Evolutionary conservation across 2,329 filamentous ascomycete species (phyloP).

Genomic region (Claviceps cyperi): DNA sequence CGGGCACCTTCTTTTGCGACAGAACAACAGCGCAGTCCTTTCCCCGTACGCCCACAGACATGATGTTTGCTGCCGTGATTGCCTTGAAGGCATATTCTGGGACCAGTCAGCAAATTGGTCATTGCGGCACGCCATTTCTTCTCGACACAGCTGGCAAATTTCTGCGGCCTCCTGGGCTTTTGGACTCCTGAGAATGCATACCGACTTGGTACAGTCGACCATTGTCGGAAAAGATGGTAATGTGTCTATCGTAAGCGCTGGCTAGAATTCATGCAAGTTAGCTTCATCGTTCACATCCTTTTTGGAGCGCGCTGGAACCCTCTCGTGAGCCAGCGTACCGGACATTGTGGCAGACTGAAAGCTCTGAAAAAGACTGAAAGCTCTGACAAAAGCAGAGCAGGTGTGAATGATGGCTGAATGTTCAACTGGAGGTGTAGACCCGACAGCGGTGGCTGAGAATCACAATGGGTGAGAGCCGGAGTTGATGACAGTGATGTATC

Average conservation of each 20-base stretch:
- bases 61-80: constrained; percentile 98
- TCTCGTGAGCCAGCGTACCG: constrained; percentile 22
- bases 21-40: constrained; percentile 95
- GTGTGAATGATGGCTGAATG: not conserved
- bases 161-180: no score
- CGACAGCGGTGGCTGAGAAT: not conserved
- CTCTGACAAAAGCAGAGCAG: constrained; percentile 8
- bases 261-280: constrained; percentile 18
- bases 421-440: not conserved
- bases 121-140: not conserved
- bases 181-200: constrained; percentile 34
- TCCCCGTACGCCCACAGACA: constrained; percentile 86
- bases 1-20: constrained; percentile 98
- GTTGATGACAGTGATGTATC: constrained; percentile 5
- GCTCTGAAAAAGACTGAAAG: constrained; percentile 11
- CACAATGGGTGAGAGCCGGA: constrained; percentile 3
- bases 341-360: constrained; percentile 31
- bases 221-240: constrained; percentile 99
- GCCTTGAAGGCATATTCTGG: constrained; percentile 99
- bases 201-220: constrained; percentile 98
- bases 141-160: not conserved
- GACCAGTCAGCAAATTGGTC: constrained; percentile 1
- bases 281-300: constrained; percentile 2
- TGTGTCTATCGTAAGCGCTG: constrained; percentile 94
- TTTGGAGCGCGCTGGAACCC: not conserved